Percentiles rank a stretch among this genome's conserved stretches.
Evolutionary conservation across 179 eudicot genomes (phyloP).

Genomic region (Corrigiola litoralis): DNA sequence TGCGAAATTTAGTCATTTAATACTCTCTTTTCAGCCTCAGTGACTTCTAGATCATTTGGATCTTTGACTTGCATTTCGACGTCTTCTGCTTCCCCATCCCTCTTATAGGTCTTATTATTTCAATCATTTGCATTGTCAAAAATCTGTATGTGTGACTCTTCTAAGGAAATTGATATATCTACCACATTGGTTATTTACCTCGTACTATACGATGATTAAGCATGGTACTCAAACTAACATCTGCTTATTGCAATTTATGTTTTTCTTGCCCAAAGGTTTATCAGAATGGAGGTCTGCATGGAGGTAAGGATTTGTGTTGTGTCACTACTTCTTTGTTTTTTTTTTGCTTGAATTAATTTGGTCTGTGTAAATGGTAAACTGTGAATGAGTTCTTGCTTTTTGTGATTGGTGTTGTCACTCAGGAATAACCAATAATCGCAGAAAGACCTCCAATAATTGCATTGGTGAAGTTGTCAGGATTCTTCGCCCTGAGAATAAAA

Average conservation of each 20-base stretch:
- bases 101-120: no score
- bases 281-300: slow-evolving; percentile 44
- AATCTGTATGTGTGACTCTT: background rate
- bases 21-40: no score
- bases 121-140: no score
- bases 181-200: background rate
- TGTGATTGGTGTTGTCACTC: slow-evolving; percentile 12
- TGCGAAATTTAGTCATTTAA: no score
- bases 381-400: slow-evolving; percentile 2
- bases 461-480: slow-evolving; percentile 73
- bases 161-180: background rate
- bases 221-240: slow-evolving; percentile 26
- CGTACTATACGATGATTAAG: background rate
- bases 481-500: slow-evolving; percentile 28
- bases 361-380: background rate
- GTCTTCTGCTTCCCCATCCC: no score
- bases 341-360: background rate
- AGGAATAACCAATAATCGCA: slow-evolving; percentile 30
- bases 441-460: slow-evolving; percentile 45
- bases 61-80: no score
- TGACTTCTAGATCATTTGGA: no score
- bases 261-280: slow-evolving; percentile 35
- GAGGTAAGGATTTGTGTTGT: slow-evolving; percentile 40
- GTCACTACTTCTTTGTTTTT: slow-evolving; percentile 2
- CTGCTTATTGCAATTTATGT: slow-evolving; percentile 17